Conservation (phyloP, 306 rosid genomes). For the Betula pendula region DNA sequence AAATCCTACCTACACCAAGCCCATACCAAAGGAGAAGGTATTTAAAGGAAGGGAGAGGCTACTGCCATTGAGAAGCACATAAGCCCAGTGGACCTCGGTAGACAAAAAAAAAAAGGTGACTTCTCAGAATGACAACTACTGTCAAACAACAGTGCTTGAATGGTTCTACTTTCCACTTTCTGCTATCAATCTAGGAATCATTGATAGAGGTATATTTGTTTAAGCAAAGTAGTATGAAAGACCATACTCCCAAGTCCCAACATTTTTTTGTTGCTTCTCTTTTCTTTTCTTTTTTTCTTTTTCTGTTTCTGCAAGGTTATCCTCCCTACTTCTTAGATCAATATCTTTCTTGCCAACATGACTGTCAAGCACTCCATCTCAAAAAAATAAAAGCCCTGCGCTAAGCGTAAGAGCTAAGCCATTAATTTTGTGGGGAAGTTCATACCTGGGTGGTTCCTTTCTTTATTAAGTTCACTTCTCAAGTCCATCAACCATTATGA, state of each 20-base stretch:
- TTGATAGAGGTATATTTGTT: neutral
- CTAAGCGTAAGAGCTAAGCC: neutral
- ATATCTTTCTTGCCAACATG: neutral
- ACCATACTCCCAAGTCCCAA: neutral
- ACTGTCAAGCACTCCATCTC: neutral
- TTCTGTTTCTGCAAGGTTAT: neutral
- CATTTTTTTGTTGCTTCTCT: neutral
- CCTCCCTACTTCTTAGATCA: neutral
- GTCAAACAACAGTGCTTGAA: neutral
- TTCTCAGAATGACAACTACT: neutral
- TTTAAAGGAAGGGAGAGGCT: neutral
- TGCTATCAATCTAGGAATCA: neutral
- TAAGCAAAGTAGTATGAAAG: neutral
- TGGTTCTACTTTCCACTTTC: neutral
- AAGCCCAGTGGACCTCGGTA: neutral
- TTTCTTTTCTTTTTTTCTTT: neutral
- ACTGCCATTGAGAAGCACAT: too few species aligned
- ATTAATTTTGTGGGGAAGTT: neutral
- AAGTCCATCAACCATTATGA: neutral
- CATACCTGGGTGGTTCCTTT: neutral
- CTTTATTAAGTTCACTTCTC: constrained; percentile 6
- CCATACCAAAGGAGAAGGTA: neutral
- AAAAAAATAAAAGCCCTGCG: neutral
- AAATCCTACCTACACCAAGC: too few species aligned
- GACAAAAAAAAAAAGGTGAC: neutral